Evolutionary conservation across 192 early-diverging fungal species (phyloP), one percentile per base, ranked within the genome.

Genomic region (Geosiphon pyriformis): DNA sequence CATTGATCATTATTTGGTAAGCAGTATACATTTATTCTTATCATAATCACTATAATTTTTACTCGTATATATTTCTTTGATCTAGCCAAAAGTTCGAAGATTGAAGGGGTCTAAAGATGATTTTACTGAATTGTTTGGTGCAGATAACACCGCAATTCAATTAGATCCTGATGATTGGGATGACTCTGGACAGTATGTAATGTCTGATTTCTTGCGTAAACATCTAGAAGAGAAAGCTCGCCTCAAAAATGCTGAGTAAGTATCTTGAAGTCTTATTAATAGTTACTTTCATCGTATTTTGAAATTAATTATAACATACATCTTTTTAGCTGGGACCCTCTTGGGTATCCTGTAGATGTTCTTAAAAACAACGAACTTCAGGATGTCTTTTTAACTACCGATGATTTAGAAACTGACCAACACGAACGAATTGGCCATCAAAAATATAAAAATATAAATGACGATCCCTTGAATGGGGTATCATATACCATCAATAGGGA

Each of bases 1-100:
- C 27, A 54, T 25, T 29, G 65, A 67, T 57, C 65, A 67, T 48
- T 20, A 17, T 3, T 48, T 67, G 29, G 65, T 67, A 67, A 35
- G n/a, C 17, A 35, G 33, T 22, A 52, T 15, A 6, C 17, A 10
- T 50, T 32, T 32, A 31, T 31, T n/a, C n/a, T n/a, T n/a, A n/a
- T n/a, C n/a, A n/a, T n/a, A n/a, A n/a, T n/a, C n/a, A n/a, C n/a
- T n/a, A 42, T 42, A 10, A 42, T 10, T 42, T 42, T 42, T 15
- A 6, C 37, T 42, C 15, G 6, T 42, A 6, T 42, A 10, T 42
- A 10, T 42, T 42, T 42, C 15, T 42, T 6, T 42, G 15, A 42
- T 42, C 37, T 42, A 42, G 37, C 37, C 37, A 42, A 42, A 42
- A 42, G 37, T 42, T 42, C 37, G 37, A 6, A 6, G 37, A 42